These are phyloP conservation scores for Fraxinus paxiana DNA, from an alignment of 305 asterid species.

Conservation along the genomic window DNA sequence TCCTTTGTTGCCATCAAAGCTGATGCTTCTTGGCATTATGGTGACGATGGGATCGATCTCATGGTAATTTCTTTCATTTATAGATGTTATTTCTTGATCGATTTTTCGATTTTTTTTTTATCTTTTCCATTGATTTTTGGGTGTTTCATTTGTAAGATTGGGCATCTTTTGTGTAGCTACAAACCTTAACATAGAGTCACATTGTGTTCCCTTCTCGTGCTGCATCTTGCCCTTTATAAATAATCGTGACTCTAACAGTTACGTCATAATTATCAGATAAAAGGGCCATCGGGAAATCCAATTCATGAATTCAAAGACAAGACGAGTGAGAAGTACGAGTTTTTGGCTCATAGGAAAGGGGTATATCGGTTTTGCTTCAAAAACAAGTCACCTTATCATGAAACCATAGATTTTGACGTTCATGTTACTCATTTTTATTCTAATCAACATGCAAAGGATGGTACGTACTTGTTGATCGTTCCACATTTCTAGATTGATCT, in stretches of 20 bases:
- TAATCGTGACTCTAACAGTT: neutral
- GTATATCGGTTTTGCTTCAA: slow-evolving; percentile 67
- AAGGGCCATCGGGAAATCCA: slow-evolving; percentile 65
- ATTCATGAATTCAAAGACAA: slow-evolving; percentile 57
- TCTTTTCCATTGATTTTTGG: neutral
- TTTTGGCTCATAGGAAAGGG: slow-evolving; percentile 58
- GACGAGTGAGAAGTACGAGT: slow-evolving; percentile 70
- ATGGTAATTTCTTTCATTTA: neutral
- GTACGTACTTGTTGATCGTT: slow-evolving; percentile 25
- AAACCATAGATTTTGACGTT: slow-evolving; percentile 79
- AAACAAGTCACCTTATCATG: slow-evolving; percentile 75
- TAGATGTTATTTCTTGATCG: neutral
- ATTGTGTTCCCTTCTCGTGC: neutral
- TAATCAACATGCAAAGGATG: slow-evolving; percentile 71
- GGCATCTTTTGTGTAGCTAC: neutral
- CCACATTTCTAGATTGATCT: neutral
- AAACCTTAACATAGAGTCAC: neutral
- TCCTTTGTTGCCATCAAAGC: slow-evolving; percentile 81
- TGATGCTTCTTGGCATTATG: slow-evolving; percentile 57
- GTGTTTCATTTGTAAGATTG: neutral
- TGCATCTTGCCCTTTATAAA: neutral
- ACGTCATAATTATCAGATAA: slow-evolving; percentile 43
- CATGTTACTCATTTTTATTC: slow-evolving; percentile 57
- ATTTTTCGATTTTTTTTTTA: neutral
- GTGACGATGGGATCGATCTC: slow-evolving; percentile 71